phyloP scores from a whole-genome alignment of 2,329 filamentous ascomycete species.

The Trichophyton equinum region DNA sequence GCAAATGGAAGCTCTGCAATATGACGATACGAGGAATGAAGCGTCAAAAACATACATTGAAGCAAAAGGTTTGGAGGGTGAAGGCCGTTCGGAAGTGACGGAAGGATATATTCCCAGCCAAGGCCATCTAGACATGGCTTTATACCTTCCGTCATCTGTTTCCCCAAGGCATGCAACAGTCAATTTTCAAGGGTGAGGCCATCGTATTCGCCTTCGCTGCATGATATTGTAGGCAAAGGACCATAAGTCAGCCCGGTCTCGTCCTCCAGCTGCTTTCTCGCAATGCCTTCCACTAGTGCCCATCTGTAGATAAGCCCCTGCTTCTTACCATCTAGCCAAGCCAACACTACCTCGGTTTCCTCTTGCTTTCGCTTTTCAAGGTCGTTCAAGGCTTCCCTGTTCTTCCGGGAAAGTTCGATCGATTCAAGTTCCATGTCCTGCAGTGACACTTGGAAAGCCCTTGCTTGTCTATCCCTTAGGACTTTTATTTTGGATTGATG shows the following conservation, averaged over 20 bases:
- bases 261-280: slow-evolving; percentile 28
- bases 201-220: slow-evolving; percentile 12
- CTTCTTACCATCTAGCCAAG: slow-evolving; percentile 26
- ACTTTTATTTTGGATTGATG: slow-evolving; percentile 36
- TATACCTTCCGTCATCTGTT: not conserved
- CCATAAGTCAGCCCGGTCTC: slow-evolving; percentile 26
- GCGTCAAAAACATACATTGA: not conserved
- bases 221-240: slow-evolving; percentile 28
- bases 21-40: not conserved
- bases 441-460: slow-evolving; percentile 28
- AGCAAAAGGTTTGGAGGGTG: not conserved
- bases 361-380: slow-evolving; percentile 26
- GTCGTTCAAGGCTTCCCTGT: slow-evolving; percentile 22
- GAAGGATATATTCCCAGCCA: not conserved
- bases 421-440: slow-evolving; percentile 30
- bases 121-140: not conserved
- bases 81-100: no score
- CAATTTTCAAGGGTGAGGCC: not conserved
- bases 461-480: slow-evolving; percentile 35
- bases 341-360: slow-evolving; percentile 22
- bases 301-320: slow-evolving; percentile 26
- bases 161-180: not conserved
- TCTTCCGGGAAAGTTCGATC: slow-evolving; percentile 23
- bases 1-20: not conserved
- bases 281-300: slow-evolving; percentile 33